Evolutionary conservation across 495 filamentous ascomycete genomes (phyloP), one percentile per base, ranked within the genome.

Genomic region (Penicillium pancosmium): DNA sequence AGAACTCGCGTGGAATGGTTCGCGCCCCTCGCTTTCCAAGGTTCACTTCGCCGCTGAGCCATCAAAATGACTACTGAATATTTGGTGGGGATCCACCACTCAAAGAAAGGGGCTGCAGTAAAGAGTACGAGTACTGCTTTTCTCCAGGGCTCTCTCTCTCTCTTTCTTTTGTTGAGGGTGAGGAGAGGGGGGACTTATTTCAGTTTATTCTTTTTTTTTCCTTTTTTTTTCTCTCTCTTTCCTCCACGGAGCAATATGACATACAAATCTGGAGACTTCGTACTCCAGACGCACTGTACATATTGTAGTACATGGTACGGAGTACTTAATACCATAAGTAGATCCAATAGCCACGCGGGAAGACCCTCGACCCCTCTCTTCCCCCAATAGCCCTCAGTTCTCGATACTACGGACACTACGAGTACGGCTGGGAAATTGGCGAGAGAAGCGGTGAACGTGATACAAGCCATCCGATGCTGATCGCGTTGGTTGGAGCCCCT

Each of bases 401-500:
- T 31, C 27, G 27, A 31, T 31, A 31, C 27, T 9, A 31, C 27
- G 27, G 27, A 31, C 27, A 31, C 27, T 4, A 31, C 27, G 2
- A 3, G n/a, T 15, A 43, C 19, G 21, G 21, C 44, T 47, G 21
- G 46, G 19, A 44, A n/a, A 50, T 35, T 59, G 56, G 27, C 40
- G 18, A 67, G 67, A 69, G 48, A 65, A 69, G 67, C 67, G 67
- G 67, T 69, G 67, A 67, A 67, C 50, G 25, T 64, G 61, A 62
- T 57, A 61, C 62, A 51, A 64, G 59, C 55, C 57, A 60, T 57
- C 46, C 41, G 41, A 33, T 50, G 66, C 66, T 61, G 62, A 67
- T 67, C 59, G 55, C 36, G 50, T 67, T 64, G 59, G 50, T 59
- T 62, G 59, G 56, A 69, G 64, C 64, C 64, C 59, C 67, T 63